Evolutionary conservation across 2,329 filamentous ascomycete genomes (phyloP), one percentile per base, ranked within the genome.

Genomic region (Alternaria solani): DNA sequence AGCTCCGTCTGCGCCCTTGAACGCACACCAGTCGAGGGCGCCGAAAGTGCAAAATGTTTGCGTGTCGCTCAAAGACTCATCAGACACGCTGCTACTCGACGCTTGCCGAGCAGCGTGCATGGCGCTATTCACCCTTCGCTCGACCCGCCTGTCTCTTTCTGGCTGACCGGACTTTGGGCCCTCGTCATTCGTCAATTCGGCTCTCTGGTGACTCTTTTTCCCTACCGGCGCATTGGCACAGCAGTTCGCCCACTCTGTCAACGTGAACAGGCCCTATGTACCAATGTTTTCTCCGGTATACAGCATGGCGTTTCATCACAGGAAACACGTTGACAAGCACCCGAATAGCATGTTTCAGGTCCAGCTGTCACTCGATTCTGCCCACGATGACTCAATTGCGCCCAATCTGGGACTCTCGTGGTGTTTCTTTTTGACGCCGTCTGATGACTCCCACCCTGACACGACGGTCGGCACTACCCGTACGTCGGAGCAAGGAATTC

Each of bases 91-190:
- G 51, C 39, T 62, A 32, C 41, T 63, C 60, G 56, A 60, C 63
- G 46, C 65, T 61, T 56, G 63, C 64, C 63, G 58, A 59, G 51
- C 56, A 59, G 63, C 69, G 62, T 64, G 62, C 66, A 64, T 57
- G 42, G 43, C 61, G 61, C 61, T 58, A 61, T 63, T 59, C 64
- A 63, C 59, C 60, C 23, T 63, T 68, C 67, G 69, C 68, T 71
- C 57, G 61, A 54, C 57, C 55, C 59, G 55, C 67, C 65, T 65
- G 66, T 30, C 70, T 71, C 46, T 57, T 72, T 67, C 67, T 55
- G 72, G 69, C 67, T 77, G 67, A 77, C 75, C 75, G 75, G 75
- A 73, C 66, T 61, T 49, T 65, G 18, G 16, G 20, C 34, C 48
- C 18, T 49, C 59, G 3, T 61, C 53, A 73, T 72, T 75, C 63